phyloP scores from a whole-genome alignment of 768 basidiomycete species.

The Tylopilus plumbeoviolaceoides region DNA sequence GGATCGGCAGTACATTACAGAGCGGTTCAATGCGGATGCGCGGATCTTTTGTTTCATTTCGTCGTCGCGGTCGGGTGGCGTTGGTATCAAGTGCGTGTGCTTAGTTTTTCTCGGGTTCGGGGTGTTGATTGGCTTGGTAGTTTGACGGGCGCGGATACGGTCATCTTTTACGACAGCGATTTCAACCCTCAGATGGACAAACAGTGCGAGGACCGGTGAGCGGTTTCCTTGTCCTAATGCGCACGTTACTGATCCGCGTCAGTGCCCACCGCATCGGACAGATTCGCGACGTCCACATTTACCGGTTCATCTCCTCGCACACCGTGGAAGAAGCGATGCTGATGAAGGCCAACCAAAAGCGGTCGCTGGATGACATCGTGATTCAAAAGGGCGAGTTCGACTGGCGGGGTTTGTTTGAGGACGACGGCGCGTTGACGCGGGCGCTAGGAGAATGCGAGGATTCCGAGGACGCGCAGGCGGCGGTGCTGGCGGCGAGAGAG shows the following conservation, averaged over 20 bases:
- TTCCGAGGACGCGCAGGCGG: constrained; percentile 80
- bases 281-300: constrained; percentile 93
- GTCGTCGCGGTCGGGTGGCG: constrained; percentile 73
- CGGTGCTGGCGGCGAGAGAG: constrained; percentile 70
- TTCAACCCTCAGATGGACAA: constrained; percentile 98
- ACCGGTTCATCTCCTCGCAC: constrained; percentile 84
- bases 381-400: constrained; percentile 95
- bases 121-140: constrained; percentile 35
- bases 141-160: constrained; percentile 86
- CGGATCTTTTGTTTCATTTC: constrained; percentile 88
- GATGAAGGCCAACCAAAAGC: constrained; percentile 96
- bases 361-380: constrained; percentile 83
- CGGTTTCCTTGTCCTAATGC: not conserved
- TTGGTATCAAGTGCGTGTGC: constrained; percentile 84
- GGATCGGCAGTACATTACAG: constrained; percentile 87
- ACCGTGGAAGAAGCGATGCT: constrained; percentile 97
- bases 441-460: constrained; percentile 88
- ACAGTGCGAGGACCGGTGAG: constrained; percentile 89
- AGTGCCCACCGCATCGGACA: constrained; percentile 99
- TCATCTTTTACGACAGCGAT: constrained; percentile 96
- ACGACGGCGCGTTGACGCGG: constrained; percentile 56
- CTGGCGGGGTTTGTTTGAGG: constrained; percentile 81
- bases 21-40: constrained; percentile 77
- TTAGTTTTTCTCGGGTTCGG: constrained; percentile 8
- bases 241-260: constrained; percentile 2